Percentiles rank a stretch among this genome's conserved stretches.
Conservation (phyloP, 495 filamentous ascomycete species). For the Sordaria brevicollis region DNA sequence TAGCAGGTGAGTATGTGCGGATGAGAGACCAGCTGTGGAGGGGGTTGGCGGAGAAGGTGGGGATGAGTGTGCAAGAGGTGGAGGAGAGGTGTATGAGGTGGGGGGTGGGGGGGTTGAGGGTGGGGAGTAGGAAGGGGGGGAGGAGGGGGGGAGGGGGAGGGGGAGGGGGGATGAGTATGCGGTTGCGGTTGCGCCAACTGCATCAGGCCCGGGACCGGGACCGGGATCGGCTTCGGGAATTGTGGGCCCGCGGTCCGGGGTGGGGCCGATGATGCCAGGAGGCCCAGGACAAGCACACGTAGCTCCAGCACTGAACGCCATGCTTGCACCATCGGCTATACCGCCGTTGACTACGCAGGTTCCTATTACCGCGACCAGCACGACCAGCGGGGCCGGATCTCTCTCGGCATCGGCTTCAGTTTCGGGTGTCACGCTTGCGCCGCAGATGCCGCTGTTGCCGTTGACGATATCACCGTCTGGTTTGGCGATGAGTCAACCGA, state of each 20-base stretch:
- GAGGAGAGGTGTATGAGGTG: slow-evolving; percentile 46
- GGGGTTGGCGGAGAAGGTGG: slow-evolving; percentile 47
- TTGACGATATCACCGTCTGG: not conserved
- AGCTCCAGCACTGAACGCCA: not conserved
- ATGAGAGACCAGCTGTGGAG: slow-evolving; percentile 63
- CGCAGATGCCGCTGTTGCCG: not conserved
- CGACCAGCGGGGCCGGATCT: too few species aligned
- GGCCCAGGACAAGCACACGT: not conserved
- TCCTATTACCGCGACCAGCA: not conserved
- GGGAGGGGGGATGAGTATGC: slow-evolving; percentile 37
- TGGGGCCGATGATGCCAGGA: too few species aligned
- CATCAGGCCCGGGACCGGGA: not conserved
- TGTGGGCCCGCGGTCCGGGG: not conserved
- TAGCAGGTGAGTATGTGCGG: slow-evolving; percentile 57
- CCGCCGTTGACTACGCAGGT: not conserved
- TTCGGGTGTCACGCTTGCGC: not conserved
- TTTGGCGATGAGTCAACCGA: not conserved
- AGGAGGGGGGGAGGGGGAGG: slow-evolving; percentile 30
- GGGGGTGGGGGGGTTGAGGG: not conserved
- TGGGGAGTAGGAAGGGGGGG: not conserved
- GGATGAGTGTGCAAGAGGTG: slow-evolving; percentile 58
- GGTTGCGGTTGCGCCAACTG: slow-evolving; percentile 25
- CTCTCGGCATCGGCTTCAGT: too few species aligned
- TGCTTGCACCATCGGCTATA: not conserved
- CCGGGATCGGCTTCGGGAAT: not conserved